Percentiles rank a stretch among this genome's conserved stretches.
Conservation (phyloP, 768 basidiomycete genomes). For the Pulveroboletus sp. region DNA sequence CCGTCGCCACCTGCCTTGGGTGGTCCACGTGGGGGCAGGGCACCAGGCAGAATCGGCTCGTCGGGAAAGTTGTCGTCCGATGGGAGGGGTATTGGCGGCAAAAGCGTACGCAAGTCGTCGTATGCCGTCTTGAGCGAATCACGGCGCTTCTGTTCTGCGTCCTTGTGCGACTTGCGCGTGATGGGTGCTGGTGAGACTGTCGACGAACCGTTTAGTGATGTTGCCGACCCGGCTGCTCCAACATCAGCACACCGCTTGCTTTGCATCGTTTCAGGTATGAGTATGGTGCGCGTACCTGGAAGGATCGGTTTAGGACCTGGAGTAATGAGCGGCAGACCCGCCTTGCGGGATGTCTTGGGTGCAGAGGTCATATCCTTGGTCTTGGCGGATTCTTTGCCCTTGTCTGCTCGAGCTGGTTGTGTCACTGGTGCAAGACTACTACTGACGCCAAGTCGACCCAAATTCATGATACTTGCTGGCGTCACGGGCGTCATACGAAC, state of each 20-base stretch:
- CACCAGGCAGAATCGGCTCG: slow-evolving; percentile 79
- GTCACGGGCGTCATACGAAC: slow-evolving; percentile 70
- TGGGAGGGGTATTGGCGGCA: slow-evolving; percentile 86
- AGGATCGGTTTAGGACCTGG: slow-evolving; percentile 67
- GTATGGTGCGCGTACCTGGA: slow-evolving; percentile 45
- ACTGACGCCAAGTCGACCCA: slow-evolving; percentile 57
- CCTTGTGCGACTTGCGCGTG: slow-evolving; percentile 86
- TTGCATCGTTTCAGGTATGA: background rate
- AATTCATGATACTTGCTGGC: slow-evolving; percentile 89
- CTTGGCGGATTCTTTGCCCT: slow-evolving; percentile 29
- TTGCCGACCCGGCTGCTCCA: slow-evolving; percentile 32
- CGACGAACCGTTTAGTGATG: slow-evolving; percentile 23
- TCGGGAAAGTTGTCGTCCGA: slow-evolving; percentile 66
- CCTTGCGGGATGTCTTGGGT: slow-evolving; percentile 26
- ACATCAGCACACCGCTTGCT: slow-evolving; percentile 1
- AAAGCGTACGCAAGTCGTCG: slow-evolving; percentile 72
- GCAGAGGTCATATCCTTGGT: slow-evolving; percentile 21
- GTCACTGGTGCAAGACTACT: slow-evolving; percentile 36
- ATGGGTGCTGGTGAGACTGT: slow-evolving; percentile 35
- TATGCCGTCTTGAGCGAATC: slow-evolving; percentile 95
- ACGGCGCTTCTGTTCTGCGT: slow-evolving; percentile 94
- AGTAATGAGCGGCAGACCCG: slow-evolving; percentile 36
- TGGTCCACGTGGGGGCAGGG: slow-evolving; percentile 84
- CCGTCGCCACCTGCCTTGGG: slow-evolving; percentile 82
- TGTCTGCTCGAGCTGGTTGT: slow-evolving; percentile 18